These are phyloP conservation scores for Sclerotinia trifoliorum DNA, from an alignment of 2,329 filamentous ascomycete species.

Conservation along the genomic window DNA sequence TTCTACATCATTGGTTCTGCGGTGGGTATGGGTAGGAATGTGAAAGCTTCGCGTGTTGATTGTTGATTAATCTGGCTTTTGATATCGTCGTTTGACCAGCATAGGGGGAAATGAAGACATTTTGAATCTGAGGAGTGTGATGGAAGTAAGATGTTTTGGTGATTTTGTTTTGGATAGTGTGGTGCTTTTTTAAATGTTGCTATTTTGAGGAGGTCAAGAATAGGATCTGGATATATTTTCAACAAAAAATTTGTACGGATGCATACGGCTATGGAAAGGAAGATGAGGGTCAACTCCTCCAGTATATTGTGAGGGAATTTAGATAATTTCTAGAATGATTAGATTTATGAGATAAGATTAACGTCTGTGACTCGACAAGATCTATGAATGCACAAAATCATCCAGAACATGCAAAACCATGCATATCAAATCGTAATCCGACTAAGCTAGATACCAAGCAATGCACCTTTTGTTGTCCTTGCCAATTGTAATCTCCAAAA, in stretches of 20 bases:
- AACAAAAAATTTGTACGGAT: not conserved
- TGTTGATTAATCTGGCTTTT: not conserved
- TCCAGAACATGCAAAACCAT: not conserved
- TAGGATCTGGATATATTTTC: not conserved
- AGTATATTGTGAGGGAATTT: not conserved
- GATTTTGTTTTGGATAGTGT: not conserved
- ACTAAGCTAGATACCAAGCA: constrained; percentile 23
- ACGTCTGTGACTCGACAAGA: not conserved
- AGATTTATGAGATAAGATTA: not conserved
- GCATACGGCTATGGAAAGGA: not conserved
- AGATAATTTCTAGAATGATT: not conserved
- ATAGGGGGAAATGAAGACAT: not conserved
- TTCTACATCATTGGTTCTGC: not conserved
- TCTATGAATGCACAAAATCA: not conserved
- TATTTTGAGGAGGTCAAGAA: not conserved
- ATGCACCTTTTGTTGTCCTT: constrained; percentile 25
- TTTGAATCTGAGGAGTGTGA: not conserved
- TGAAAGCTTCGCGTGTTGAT: not conserved
- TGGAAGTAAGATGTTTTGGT: no score
- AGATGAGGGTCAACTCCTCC: not conserved
- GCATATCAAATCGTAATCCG: not conserved
- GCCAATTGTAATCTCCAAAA: constrained; percentile 33
- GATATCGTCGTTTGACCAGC: not conserved
- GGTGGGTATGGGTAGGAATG: no score
- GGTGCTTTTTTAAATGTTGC: not conserved